Conservation (phyloP, 1,284 basidiomycete species). For the Apiotrichum siamense region DNA sequence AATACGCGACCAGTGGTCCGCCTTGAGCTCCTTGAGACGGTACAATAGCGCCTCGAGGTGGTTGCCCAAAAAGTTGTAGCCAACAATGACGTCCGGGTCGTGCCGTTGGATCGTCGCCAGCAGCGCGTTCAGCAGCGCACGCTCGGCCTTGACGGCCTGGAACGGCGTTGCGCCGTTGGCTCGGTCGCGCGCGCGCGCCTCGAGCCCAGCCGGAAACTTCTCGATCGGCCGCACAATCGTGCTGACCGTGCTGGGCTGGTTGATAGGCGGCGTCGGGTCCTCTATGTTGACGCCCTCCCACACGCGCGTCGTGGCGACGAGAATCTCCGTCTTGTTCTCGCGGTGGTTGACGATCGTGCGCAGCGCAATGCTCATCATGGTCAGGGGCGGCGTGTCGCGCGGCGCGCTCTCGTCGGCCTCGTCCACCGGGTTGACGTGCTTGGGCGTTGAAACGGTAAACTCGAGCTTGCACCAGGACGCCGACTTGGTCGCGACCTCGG, state of each 20-base stretch:
- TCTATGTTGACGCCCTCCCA: constrained; percentile 89
- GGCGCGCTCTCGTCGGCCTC: constrained; percentile 68
- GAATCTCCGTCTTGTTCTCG: constrained; percentile 88
- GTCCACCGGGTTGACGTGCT: constrained; percentile 75
- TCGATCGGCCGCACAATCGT: constrained; percentile 90
- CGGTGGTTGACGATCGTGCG: constrained; percentile 93
- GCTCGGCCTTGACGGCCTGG: constrained; percentile 72
- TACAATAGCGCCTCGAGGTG: constrained; percentile 85
- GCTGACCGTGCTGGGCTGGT: constrained; percentile 71
- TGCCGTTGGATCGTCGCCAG: constrained; percentile 76
- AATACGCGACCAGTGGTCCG: constrained; percentile 88
- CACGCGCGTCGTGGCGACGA: constrained; percentile 74
- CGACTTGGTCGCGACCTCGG: constrained; percentile 65
- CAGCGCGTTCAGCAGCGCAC: constrained; percentile 75
- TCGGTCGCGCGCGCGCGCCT: constrained; percentile 52
- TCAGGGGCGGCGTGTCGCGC: constrained; percentile 80
- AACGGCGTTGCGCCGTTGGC: constrained; percentile 64
- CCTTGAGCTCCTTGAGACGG: constrained; percentile 82
- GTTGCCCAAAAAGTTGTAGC: constrained; percentile 91
- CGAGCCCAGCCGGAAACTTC: constrained; percentile 80
- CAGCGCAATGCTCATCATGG: constrained; percentile 79
- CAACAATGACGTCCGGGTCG: constrained; percentile 91
- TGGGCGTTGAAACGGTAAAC: constrained; percentile 75
- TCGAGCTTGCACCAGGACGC: constrained; percentile 96
- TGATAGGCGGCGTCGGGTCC: constrained; percentile 79